Evolutionary conservation across 1,284 basidiomycete genomes (phyloP), one percentile per base, ranked within the genome.

Genomic region (Irpex sp.): DNA sequence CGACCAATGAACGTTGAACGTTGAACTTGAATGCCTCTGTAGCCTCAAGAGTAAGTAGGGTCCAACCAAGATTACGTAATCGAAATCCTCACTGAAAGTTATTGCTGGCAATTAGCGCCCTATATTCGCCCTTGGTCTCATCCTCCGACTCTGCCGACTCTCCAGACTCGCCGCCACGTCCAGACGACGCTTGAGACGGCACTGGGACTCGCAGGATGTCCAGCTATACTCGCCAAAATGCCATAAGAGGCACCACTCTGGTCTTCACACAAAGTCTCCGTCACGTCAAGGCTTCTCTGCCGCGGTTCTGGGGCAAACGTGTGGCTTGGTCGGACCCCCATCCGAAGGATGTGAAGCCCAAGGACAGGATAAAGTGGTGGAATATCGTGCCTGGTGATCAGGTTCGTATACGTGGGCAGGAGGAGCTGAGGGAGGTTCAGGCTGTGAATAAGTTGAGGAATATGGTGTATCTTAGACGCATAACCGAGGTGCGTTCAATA

Each of bases 321-420:
- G 65, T 64, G 57, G 74, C 71, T n/a, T 74, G 73, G 56, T 64
- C 68, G 47, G 76, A 77, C 64, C 69, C 74, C 1, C 61, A 63
- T 13, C 65, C 77, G 17, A 89, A 88, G 71, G 81, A 83, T 50
- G 84, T 83, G 59, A 79, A 82, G 43, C 80, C 83, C 15, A 81
- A 81, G 64, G 88, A 92, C 68, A 82, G 91, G 60, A 89, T 94
- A 59, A 91, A 92, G 74, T 87, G 84, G 71, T 94, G 91, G 91
- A 94, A 93, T 69, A 83, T 94, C 65, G 87, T 92, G 33, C 90
- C 92, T 6, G 91, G 91, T n/a, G 91, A 94, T 76, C 83, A 83
- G 62, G 84, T 94, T 69, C 82, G 88, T 59, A 67, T 93, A 60
- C 81, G 83, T 7, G 89, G 89, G 26, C 78, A 79, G 53, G 81